Evolutionary conservation across 2,329 filamentous ascomycete genomes (phyloP).

Genomic region (Cladophialophora psammophila): DNA sequence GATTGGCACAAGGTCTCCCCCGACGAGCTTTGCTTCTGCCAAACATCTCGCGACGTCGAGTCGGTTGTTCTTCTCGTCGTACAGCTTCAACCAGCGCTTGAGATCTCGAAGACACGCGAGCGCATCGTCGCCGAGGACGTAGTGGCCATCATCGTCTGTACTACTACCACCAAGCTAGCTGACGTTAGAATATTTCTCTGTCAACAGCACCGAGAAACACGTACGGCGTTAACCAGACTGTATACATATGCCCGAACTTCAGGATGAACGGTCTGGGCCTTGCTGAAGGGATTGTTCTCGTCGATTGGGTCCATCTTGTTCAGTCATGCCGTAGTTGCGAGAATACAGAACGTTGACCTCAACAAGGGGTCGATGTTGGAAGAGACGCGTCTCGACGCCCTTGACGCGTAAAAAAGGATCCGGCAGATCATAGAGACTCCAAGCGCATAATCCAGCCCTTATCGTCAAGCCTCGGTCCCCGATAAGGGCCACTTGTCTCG

Average conservation of each 20-base stretch:
- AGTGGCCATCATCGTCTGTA: constrained; percentile 78
- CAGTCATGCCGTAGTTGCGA: constrained; percentile 12
- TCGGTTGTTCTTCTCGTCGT: constrained; percentile 90
- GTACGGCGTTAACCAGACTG: constrained; percentile 89
- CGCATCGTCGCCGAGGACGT: constrained; percentile 91
- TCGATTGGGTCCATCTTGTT: constrained; percentile 46
- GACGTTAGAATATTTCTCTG: constrained; percentile 31
- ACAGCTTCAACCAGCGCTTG: constrained; percentile 92
- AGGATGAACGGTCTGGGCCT: constrained; percentile 74
- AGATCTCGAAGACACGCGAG: constrained; percentile 90
- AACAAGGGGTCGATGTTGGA: neutral
- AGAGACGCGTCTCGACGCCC: constrained; percentile 6
- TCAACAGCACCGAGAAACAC: constrained; percentile 48
- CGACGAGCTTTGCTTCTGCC: constrained; percentile 89
- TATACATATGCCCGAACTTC: constrained; percentile 93
- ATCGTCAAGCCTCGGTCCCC: neutral
- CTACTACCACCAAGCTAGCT: constrained; percentile 82
- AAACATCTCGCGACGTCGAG: constrained; percentile 94
- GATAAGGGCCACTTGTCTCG: neutral
- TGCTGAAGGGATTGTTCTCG: constrained; percentile 53
- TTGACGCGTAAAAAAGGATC: neutral
- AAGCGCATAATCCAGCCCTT: neutral
- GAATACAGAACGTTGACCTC: neutral
- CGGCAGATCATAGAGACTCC: neutral
- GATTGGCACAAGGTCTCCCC: constrained; percentile 88